Conservation (phyloP, 441 rosid genomes). For the Populus hybrid region DNA sequence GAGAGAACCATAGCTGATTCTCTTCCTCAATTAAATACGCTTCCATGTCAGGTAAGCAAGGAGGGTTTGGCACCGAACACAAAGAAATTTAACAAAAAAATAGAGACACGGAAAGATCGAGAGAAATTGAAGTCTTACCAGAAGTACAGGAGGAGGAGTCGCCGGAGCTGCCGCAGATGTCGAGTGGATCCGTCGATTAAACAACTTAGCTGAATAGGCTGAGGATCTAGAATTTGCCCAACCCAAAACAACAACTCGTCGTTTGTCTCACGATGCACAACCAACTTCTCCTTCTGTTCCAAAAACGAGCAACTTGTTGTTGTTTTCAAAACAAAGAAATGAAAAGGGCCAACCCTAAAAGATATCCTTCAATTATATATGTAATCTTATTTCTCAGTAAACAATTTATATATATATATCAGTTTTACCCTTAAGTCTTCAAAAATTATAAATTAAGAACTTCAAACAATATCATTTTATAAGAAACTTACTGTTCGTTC, state of each 20-base stretch:
- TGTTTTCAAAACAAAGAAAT: neutral
- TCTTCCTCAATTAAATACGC: constrained; percentile 9
- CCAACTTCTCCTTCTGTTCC: neutral
- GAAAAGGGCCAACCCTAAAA: too few species aligned
- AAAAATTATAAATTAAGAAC: too few species aligned
- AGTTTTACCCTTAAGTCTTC: too few species aligned
- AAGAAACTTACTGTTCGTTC: too few species aligned
- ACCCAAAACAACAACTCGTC: neutral
- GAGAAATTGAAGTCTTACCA: neutral
- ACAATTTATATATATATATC: too few species aligned
- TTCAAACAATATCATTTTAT: too few species aligned
- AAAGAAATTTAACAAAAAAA: too few species aligned
- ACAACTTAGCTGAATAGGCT: neutral
- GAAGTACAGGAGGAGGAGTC: neutral
- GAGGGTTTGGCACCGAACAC: neutral
- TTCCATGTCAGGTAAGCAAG: neutral
- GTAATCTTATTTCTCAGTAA: too few species aligned
- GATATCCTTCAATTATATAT: too few species aligned
- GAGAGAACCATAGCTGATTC: constrained; percentile 45
- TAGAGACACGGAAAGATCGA: neutral
- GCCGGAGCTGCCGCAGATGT: neutral
- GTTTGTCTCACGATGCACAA: neutral
- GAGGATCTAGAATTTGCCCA: neutral
- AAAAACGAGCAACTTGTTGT: neutral
- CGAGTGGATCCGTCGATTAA: neutral